Base-by-base conservation (phyloP, 2,329 filamentous ascomycete species). In the Neopestalotiopsis clavispora region DNA sequence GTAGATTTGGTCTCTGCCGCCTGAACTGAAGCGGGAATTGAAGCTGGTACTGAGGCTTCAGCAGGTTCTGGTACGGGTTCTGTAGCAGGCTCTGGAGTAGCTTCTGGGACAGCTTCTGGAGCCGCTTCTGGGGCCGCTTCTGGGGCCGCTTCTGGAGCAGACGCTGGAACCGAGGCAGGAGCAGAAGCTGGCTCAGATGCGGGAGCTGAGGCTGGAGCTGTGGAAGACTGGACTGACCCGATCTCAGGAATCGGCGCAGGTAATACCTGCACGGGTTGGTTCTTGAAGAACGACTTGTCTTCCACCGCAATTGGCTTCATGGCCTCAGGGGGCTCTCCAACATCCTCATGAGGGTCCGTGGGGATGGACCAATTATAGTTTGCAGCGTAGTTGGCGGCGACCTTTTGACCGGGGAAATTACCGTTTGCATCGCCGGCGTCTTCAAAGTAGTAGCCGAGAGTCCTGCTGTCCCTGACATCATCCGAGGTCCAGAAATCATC, bases 281-380 rank as follows among this genome's bases (percentile, higher is more conserved):
- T 28, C 52, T 57, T n/a, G 52, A 57, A 57, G 52, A 57, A 57
- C 7, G 52, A 28, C 52, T n/a, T 57, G 17, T 57, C 23, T 57
- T n/a, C 52, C 52, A 57, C 13, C 17, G 17, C 13, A 28, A 57
- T 57, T 57, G 52, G 52, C 52, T 57, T 57, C 52, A 57, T 57
- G 17, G 52, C 23, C 52, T 57, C 52, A 28, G 52, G 52, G 23
- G 52, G 52, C 17, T 57, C 52, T 57, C 23, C 17, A 28, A 57
- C 52, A n/a, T 28, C 52, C 23, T 57, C 17, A 3, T 28, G 17
- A n/a, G 52, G 52, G 17, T 28, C 23, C 2, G 23, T n/a, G 17
- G 52, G 52, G 52, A 57, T 57, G 52, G 52, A 57, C 52, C 52
- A 57, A n/a, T n/a, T n/a, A 57, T 57, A 57, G 17, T 57, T n/a